Evolutionary conservation across 768 basidiomycete genomes (phyloP).

Genomic region (Pleurotus tuoliensis): DNA sequence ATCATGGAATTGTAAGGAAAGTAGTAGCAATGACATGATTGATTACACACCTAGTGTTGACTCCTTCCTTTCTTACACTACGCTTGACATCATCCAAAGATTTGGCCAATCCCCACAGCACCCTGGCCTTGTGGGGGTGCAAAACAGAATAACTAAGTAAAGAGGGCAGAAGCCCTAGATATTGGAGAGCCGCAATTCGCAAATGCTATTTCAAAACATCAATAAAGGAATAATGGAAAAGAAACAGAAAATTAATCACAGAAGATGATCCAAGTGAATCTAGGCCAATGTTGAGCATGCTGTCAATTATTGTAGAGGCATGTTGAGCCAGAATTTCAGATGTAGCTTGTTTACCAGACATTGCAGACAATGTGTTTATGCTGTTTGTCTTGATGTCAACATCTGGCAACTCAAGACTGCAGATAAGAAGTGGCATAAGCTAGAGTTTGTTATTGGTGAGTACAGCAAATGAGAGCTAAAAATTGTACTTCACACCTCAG

Average conservation of each 20-base stretch:
- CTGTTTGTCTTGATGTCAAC: constrained; percentile 71
- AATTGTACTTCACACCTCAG: constrained; percentile 36
- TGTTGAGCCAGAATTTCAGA: constrained; percentile 59
- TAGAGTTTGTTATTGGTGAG: constrained; percentile 24
- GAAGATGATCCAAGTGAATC: constrained; percentile 47
- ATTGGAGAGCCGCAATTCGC: constrained; percentile 69
- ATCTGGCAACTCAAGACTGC: constrained; percentile 77
- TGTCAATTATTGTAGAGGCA: constrained; percentile 62
- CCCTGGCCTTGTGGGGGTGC: constrained; percentile 70
- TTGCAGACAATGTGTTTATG: constrained; percentile 71
- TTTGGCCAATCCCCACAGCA: constrained; percentile 71
- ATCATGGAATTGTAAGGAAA: too few species aligned
- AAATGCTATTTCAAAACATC: constrained; percentile 50
- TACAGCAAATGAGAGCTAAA: not conserved
- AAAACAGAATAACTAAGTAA: constrained; percentile 80
- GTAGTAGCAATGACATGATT: too few species aligned
- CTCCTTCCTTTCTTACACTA: constrained; percentile 81
- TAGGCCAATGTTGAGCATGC: constrained; percentile 66
- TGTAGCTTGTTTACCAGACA: constrained; percentile 54
- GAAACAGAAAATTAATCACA: constrained; percentile 33
- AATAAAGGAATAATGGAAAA: not conserved
- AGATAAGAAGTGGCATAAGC: constrained; percentile 87
- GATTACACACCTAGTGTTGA: constrained; percentile 57
- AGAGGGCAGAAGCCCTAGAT: constrained; percentile 68
- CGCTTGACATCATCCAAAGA: constrained; percentile 89